phyloP scores from a whole-genome alignment of 148 eudicot species.

The Rhododendron henanense region DNA sequence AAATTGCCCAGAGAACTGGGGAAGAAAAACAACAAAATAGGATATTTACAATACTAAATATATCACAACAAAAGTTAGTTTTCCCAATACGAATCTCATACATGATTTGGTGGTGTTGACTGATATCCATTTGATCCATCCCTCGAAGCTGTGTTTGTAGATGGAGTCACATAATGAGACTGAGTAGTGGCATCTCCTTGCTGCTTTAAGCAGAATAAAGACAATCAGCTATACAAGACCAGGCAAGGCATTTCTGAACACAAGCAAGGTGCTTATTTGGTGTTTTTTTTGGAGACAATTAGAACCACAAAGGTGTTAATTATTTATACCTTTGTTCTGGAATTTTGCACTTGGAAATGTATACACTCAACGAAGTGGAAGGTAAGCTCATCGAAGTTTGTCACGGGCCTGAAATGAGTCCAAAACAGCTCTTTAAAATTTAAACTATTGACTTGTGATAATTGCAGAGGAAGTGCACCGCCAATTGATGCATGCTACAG shows the following conservation, averaged over 20 bases:
- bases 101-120: conserved; percentile 49
- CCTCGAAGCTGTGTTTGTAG: conserved; percentile 42
- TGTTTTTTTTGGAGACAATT: neutral
- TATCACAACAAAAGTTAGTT: neutral
- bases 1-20: conserved; percentile 54
- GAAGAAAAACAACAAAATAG: neutral
- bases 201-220: conserved; percentile 28
- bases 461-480: neutral
- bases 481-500: neutral
- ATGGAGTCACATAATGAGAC: conserved; percentile 33
- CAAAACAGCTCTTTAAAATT: neutral
- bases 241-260: neutral
- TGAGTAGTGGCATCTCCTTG: conserved; percentile 41
- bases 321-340: conserved; percentile 50
- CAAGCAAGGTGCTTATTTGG: neutral
- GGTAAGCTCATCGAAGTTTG: conserved; percentile 69
- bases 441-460: neutral
- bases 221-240: neutral
- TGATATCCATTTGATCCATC: conserved; percentile 47
- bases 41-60: neutral
- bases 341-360: conserved; percentile 60
- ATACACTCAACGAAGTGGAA: conserved; percentile 75
- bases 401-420: conserved; percentile 57
- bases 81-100: conserved; percentile 13
- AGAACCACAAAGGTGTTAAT: neutral